Evolutionary conservation across 768 basidiomycete genomes (phyloP), one percentile per base, ranked within the genome.

Genomic region (Rhizopogon vinicolor): DNA sequence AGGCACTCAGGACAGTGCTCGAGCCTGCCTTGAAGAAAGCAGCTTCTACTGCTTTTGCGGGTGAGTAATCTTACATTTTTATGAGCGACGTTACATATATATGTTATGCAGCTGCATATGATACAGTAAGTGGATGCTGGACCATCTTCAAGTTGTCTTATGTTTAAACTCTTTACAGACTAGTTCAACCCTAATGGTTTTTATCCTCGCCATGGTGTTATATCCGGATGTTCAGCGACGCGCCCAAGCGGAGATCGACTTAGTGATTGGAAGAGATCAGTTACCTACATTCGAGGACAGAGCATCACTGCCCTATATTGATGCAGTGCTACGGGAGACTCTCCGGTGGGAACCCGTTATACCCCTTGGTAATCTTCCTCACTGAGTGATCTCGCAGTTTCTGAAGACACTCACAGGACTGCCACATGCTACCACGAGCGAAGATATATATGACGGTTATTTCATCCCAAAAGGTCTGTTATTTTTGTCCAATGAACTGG

Each of bases 381-480:
- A 6, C 2, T 2, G 31, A 25, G 31, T 9, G 31, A 33, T 33
- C 31, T 33, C 7, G 31, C 9, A 43, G 9, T 29, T 44, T 3
- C 25, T 16, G n/a, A 14, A 18, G 16, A 22, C 45, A 8, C 7
- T 28, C 7, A 25, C 12, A 54, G 53, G 22, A 10, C 1, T 54
- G 9, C 53, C 53, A 12, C 53, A 54, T 54, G 43, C 42, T 18
- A 54, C 53, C 10, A 44, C 28, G 12, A 29, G n/a, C 2, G 76
- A 77, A 49, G 76, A 78, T 55, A 58, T 64, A 61, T 70, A 33
- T 9, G 31, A 33, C 7, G 31, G 31, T 10, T 33, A 33, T 10
- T 7, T 33, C 31, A 33, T 33, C 13, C 65, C 67, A 13, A 62
- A 61, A 44, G 68, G 68, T 44, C 31, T 33, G 31, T 3, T 33